Evolutionary conservation across 73 alveolate species (phyloP).

Genomic region (Blepharisma stoltei): DNA sequence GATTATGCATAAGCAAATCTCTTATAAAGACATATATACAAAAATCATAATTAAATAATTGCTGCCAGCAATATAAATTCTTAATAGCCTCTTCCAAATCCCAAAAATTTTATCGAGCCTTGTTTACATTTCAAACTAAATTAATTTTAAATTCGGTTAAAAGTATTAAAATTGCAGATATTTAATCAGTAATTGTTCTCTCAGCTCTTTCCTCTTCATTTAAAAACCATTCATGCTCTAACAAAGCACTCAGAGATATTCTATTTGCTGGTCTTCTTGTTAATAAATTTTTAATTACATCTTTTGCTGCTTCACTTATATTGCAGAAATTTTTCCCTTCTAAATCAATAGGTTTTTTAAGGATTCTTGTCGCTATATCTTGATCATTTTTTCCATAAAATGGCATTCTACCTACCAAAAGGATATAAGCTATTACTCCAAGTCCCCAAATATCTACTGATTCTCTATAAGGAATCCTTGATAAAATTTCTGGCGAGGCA

Average conservation of each 20-base stretch:
- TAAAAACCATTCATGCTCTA: constrained; percentile 17
- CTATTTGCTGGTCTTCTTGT: constrained; percentile 16
- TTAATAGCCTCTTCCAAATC: no score
- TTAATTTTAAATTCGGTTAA: no score
- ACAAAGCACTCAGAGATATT: not conserved
- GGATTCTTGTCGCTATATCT: constrained; percentile 6
- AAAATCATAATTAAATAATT: no score
- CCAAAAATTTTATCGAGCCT: no score
- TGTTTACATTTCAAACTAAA: no score
- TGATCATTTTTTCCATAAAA: constrained; percentile 32
- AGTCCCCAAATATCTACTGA: constrained; percentile 33
- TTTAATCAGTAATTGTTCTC: no score
- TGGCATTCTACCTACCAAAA: constrained; percentile 35
- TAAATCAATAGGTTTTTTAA: constrained; percentile 3
- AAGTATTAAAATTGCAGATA: no score
- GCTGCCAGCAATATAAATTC: no score
- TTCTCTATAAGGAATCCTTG: constrained; percentile 34
- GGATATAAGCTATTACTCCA: constrained; percentile 35
- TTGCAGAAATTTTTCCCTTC: not conserved
- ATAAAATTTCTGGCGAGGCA: constrained; percentile 38
- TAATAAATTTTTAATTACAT: not conserved
- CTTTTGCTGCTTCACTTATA: constrained; percentile 26
- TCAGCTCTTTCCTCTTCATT: not conserved
- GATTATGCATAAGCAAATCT: no score
- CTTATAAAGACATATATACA: no score